Base-by-base conservation (phyloP, 2,329 filamentous ascomycete genomes). In the Sarocladium kiliense region DNA sequence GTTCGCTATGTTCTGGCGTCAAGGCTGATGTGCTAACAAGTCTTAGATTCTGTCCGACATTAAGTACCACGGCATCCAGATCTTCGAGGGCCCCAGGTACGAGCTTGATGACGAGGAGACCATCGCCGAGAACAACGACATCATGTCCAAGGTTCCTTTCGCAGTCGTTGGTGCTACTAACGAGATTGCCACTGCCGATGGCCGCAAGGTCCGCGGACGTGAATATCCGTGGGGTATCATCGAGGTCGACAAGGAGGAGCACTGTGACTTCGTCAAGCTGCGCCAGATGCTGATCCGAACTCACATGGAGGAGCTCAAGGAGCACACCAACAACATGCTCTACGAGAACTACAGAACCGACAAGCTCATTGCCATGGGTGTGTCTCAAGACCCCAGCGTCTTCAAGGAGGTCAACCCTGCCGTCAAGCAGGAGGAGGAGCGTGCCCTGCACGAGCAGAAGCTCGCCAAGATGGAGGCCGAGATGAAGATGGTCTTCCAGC, bases 401-500 rank as follows among this genome's bases (percentile, higher is more conserved):
- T 99, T 99, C 89, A 99, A 99, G 85, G 94, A 99, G 86, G 91
- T 99, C 82, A 99, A 99, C 84, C 94, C 94, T 60, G 93, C 94
- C 47, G 94, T 97, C 77, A 99, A 99, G 87, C 94, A 99, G 77
- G 94, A 99, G 74, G 94, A 99, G 78, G 94, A 99, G 81, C 91
- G 94, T 67, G 87, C 89, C 61, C 82, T 99, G 64, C 94, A 99
- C 82, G 94, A 99, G 78, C 92, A 97, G 82, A 99, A 99, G 82
- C 90, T 99, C 65, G 91, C 93, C 74, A 99, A 99, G 90, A 99
- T 99, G 94, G 94, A 99, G 77, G 86, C 91, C 68, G 94, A 99
- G 76, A 99, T 99, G 94, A 99, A 99, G 90, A 96, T 97, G 90
- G 94, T 99, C 64, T 99, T 99, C 91, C 94, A 97, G 75, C 94